phyloP scores from a whole-genome alignment of 805 yeast genomes.

The Candida insectorum region DNA sequence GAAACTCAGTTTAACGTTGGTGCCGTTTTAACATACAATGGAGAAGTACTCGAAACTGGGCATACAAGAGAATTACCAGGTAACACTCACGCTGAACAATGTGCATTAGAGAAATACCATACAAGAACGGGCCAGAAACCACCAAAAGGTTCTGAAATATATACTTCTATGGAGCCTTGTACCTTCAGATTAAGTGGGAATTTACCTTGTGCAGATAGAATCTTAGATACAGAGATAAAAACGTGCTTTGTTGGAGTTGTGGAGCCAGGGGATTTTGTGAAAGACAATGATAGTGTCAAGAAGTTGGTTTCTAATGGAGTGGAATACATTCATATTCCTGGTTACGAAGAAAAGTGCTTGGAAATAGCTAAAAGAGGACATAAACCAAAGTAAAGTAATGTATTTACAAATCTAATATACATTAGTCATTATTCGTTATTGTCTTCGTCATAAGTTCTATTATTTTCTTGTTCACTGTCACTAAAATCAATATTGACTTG shows the following conservation, averaged over 20 bases:
- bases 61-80: conserved; percentile 90
- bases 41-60: conserved; percentile 71
- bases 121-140: conserved; percentile 26
- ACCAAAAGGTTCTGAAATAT: conserved; percentile 76
- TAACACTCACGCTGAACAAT: conserved; percentile 96
- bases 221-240: conserved; percentile 53
- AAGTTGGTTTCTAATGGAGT: conserved; percentile 57
- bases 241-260: conserved; percentile 88
- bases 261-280: conserved; percentile 89
- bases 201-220: conserved; percentile 80
- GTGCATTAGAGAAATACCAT: conserved; percentile 78
- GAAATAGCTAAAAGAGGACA: conserved; percentile 76
- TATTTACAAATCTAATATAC: neutral
- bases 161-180: conserved; percentile 98
- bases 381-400: conserved; percentile 20
- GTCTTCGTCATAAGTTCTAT: neutral
- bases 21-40: conserved; percentile 65
- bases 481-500: conserved; percentile 28
- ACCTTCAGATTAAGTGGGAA: conserved; percentile 86
- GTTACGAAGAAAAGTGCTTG: conserved; percentile 70
- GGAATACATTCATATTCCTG: conserved; percentile 77
- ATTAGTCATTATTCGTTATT: neutral
- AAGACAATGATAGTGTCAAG: conserved; percentile 61
- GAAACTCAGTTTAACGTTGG: conserved; percentile 94
- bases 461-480: conserved; percentile 17